Evolutionary conservation across 83 land plant species (phyloP).

Genomic region (Diphasiastrum complanatum): DNA sequence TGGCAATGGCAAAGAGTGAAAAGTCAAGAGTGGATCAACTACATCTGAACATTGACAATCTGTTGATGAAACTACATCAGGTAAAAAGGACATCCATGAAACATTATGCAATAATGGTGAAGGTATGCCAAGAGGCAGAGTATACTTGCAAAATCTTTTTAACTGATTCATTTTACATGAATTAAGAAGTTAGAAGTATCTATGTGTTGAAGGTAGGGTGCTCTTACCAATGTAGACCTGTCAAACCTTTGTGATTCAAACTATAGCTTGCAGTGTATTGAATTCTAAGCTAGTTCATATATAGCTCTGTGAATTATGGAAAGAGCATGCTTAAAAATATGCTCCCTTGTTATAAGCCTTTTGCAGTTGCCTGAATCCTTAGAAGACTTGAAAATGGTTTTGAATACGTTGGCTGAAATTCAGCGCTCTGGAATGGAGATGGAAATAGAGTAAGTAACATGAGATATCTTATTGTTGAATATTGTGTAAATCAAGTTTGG

Average conservation of each 20-base stretch:
- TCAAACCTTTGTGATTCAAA: too few relatives aligned
- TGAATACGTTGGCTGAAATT: conserved; percentile 36
- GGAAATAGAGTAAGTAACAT: conserved; percentile 33
- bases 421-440: conserved; percentile 31
- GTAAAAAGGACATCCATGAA: too few relatives aligned
- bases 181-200: background rate
- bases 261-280: too few relatives aligned
- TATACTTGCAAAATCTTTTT: background rate
- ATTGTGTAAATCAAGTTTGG: too few relatives aligned
- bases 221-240: too few relatives aligned
- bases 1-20: conserved; percentile 18
- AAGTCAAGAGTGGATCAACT: conserved; percentile 18
- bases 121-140: too few relatives aligned
- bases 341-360: background rate
- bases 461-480: background rate
- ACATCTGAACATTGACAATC: conserved; percentile 21
- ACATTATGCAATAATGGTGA: too few relatives aligned
- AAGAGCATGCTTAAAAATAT: background rate
- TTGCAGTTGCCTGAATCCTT: conserved; percentile 29
- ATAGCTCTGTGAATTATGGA: too few relatives aligned
- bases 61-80: conserved; percentile 13
- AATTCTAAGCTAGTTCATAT: too few relatives aligned
- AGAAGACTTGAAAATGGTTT: conserved; percentile 26
- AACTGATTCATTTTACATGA: background rate
- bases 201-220: too few relatives aligned